phyloP scores from a whole-genome alignment of 805 yeast genomes.

The Candida chilensis region DNA sequence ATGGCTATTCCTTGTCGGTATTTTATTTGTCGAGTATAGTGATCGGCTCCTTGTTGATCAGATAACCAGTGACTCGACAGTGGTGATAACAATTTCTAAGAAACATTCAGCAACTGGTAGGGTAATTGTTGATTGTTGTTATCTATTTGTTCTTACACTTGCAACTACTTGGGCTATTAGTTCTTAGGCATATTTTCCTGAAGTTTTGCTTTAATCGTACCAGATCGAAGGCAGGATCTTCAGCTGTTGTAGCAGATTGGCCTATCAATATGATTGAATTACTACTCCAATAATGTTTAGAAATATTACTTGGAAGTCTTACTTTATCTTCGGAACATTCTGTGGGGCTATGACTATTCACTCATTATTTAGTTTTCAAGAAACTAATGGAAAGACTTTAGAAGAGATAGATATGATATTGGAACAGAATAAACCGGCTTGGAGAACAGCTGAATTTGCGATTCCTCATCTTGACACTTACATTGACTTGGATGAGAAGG shows the following conservation, averaged over 20 bases:
- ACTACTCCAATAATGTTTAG: constrained; percentile 30
- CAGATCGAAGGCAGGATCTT: constrained; percentile 37
- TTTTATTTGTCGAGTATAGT: constrained; percentile 21
- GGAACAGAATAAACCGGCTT: constrained; percentile 1
- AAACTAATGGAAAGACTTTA: constrained; percentile 35
- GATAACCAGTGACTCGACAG: constrained; percentile 8
- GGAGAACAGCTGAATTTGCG: constrained; percentile 1
- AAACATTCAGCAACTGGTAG: constrained; percentile 14
- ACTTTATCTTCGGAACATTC: constrained; percentile 25
- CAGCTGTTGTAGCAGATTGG: no score
- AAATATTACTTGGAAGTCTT: constrained; percentile 31
- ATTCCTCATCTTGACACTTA: no score
- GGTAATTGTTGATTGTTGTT: constrained; percentile 29
- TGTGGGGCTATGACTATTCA: constrained; percentile 28
- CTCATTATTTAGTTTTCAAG: constrained; percentile 33
- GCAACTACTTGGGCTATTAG: constrained; percentile 30
- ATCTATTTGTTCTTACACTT: constrained; percentile 26
- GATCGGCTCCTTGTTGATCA: constrained; percentile 10
- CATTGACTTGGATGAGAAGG: no score
- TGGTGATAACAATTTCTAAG: neutral
- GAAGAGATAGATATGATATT: constrained; percentile 23
- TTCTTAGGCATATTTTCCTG: constrained; percentile 34
- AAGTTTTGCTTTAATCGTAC: constrained; percentile 26
- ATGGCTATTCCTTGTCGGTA: constrained; percentile 27
- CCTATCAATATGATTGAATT: constrained; percentile 38